Evolutionary conservation across 2,329 filamentous ascomycete species (phyloP).

Genomic region (Trichophyton verrucosum): DNA sequence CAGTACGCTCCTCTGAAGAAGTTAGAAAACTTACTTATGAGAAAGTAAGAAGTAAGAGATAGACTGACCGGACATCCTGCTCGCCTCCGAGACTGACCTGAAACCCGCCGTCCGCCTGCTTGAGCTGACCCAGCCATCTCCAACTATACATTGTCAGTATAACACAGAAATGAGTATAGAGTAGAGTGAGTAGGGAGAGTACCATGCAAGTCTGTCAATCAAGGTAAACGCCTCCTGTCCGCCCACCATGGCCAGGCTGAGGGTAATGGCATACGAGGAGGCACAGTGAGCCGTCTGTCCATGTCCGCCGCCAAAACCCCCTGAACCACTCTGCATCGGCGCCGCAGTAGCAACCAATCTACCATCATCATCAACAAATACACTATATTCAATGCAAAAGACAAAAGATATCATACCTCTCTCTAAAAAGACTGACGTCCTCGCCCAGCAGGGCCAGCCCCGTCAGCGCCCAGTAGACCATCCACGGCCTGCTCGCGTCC

Average conservation of each 20-base stretch:
- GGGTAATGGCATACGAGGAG: conserved; percentile 70
- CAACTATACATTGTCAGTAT: conserved; percentile 37
- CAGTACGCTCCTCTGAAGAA: conserved; percentile 62
- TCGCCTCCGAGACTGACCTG: conserved; percentile 76
- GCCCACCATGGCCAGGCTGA: conserved; percentile 67
- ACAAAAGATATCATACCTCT: neutral
- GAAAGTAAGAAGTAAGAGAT: neutral
- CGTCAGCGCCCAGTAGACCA: conserved; percentile 82
- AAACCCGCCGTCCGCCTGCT: conserved; percentile 83
- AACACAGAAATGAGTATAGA: too few relatives aligned
- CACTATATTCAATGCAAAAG: neutral
- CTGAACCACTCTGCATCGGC: conserved; percentile 67
- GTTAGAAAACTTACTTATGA: neutral
- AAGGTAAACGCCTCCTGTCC: conserved; percentile 60
- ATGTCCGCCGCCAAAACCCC: conserved; percentile 88
- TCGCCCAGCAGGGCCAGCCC: conserved; percentile 65
- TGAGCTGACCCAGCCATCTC: conserved; percentile 77
- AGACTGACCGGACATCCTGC: conserved; percentile 69
- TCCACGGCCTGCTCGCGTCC: conserved; percentile 85
- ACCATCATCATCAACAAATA: neutral
- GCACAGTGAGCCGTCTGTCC: conserved; percentile 83
- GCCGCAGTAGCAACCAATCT: conserved; percentile 60
- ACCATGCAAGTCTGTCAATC: conserved; percentile 68
- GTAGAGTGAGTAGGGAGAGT: conserved; percentile 8
- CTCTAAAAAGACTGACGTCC: conserved; percentile 39